Base-by-base conservation (phyloP, 495 filamentous ascomycete species). In the Hypoxylon fuscum region DNA sequence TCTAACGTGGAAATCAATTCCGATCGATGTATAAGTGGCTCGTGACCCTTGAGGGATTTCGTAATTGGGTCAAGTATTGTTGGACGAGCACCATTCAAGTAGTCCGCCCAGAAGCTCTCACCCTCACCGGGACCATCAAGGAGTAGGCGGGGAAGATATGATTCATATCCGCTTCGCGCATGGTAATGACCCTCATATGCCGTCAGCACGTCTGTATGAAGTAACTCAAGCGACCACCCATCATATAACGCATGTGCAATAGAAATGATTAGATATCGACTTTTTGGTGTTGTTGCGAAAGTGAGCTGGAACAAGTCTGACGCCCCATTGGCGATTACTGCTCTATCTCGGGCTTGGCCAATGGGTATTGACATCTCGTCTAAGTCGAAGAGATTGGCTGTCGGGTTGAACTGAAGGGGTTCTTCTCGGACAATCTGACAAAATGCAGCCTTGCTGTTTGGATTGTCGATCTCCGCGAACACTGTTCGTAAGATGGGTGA, bases 161-260 rank as follows among this genome's bases (percentile, higher is more conserved):
- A 29, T 18, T 79, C 75, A 53, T 82, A 84, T 5, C 64, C 66
- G 11, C 76, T 77, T 23, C 87, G 77, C 3, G 70, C 20, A 2
- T 29, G 55, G 17, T 75, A 72, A 12, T 62, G 18, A 1, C 73
- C 79, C 12, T 75, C 37, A 60, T 91, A 92, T 14, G 87, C 83
- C 32, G 62, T 75, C 20, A 76, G 69, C 0, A 95, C 83, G 53
- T 92, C 88, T 35, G 81, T 73, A 62, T 92, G 87, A 9, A 95
- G 72, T 7, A 90, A 76, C 11, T 77, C 72, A 10, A 93, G 74
- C 7, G 89, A 92, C 78, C 83, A 88, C 7, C 91, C 91, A 68
- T 95, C 91, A 60, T 93, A 93, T 31, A 93, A 78, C 0, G 89
- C 90, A 70, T 95, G 91, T 2, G 90, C 82, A 43, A 93, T 85